Conservation (phyloP, 2,329 filamentous ascomycete species). For the Clarireedia hainanense region DNA sequence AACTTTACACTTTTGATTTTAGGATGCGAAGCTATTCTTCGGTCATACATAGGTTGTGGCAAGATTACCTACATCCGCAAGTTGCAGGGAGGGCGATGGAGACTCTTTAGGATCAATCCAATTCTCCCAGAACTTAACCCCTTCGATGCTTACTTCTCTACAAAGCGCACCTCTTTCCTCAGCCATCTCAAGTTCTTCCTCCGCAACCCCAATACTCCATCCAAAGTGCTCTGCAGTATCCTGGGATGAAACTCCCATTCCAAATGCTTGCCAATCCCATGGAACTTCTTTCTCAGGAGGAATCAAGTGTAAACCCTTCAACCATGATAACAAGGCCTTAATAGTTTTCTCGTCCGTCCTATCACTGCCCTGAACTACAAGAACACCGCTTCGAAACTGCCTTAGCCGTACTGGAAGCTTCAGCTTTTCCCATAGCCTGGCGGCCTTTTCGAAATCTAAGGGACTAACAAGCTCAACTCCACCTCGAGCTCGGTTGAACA, state of each 20-base stretch:
- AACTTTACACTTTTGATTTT: not conserved
- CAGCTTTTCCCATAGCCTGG: slow-evolving; percentile 78
- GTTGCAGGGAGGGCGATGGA: slow-evolving; percentile 4
- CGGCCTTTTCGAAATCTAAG: slow-evolving; percentile 83
- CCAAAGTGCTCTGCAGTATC: slow-evolving; percentile 85
- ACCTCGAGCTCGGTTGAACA: slow-evolving; percentile 88
- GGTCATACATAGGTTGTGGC: slow-evolving; percentile 1
- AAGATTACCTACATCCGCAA: slow-evolving; percentile 6
- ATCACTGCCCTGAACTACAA: slow-evolving; percentile 84
- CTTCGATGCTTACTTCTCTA: slow-evolving; percentile 86
- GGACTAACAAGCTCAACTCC: slow-evolving; percentile 93
- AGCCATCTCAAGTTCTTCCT: slow-evolving; percentile 94
- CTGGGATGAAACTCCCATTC: slow-evolving; percentile 80
- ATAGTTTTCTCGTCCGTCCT: slow-evolving; percentile 88
- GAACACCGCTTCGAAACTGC: slow-evolving; percentile 86
- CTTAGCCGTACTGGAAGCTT: slow-evolving; percentile 79
- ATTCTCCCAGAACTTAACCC: slow-evolving; percentile 90
- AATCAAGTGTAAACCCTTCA: slow-evolving; percentile 62
- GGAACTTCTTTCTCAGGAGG: slow-evolving; percentile 55
- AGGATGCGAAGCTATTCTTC: not conserved
- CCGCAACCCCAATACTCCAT: slow-evolving; percentile 94
- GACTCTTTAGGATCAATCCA: slow-evolving; percentile 19
- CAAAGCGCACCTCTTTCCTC: slow-evolving; percentile 84
- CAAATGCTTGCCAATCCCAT: slow-evolving; percentile 74
- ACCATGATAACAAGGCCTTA: slow-evolving; percentile 65